A percentile compares a stretch with the other conserved stretches of the same genome.
phyloP scores from a whole-genome alignment of 345 rosid species.

The Anacardium occidentale region DNA sequence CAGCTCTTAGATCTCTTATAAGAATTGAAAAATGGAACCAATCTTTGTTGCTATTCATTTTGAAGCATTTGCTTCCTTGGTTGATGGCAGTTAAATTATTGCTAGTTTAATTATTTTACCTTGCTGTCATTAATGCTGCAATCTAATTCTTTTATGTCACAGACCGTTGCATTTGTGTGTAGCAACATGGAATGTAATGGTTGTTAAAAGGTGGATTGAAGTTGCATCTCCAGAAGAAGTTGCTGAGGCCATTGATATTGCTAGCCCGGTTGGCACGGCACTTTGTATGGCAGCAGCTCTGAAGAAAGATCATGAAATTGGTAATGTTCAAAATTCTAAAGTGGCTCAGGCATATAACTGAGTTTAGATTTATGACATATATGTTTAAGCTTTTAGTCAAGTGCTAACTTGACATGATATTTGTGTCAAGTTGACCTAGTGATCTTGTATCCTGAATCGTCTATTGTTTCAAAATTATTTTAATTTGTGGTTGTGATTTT shows the following conservation, averaged over 20 bases:
- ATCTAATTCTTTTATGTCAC: conserved; percentile 26
- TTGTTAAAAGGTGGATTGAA: conserved; percentile 91
- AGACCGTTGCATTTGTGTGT: conserved; percentile 93
- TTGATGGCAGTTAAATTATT: neutral
- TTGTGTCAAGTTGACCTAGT: too few species aligned
- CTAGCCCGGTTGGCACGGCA: conserved; percentile 83
- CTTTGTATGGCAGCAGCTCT: conserved; percentile 88
- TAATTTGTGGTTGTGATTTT: too few species aligned
- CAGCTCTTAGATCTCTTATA: neutral
- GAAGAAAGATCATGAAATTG: conserved; percentile 90
- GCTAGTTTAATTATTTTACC: neutral
- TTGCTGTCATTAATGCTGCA: conserved; percentile 5
- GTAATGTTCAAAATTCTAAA: conserved; percentile 43
- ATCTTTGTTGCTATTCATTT: neutral
- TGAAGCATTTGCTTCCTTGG: neutral
- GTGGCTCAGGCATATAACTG: neutral
- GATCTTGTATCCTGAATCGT: too few species aligned
- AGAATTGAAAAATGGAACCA: neutral
- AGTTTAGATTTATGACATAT: too few species aligned
- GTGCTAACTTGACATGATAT: too few species aligned
- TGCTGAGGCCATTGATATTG: conserved; percentile 68
- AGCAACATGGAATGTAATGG: conserved; percentile 85
- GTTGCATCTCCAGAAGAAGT: conserved; percentile 70
- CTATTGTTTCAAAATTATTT: too few species aligned
- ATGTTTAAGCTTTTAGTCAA: too few species aligned